These are phyloP conservation scores for Ogataea parapolymorpha DNA, from an alignment of 805 yeast genomes.

Conservation along the genomic window DNA sequence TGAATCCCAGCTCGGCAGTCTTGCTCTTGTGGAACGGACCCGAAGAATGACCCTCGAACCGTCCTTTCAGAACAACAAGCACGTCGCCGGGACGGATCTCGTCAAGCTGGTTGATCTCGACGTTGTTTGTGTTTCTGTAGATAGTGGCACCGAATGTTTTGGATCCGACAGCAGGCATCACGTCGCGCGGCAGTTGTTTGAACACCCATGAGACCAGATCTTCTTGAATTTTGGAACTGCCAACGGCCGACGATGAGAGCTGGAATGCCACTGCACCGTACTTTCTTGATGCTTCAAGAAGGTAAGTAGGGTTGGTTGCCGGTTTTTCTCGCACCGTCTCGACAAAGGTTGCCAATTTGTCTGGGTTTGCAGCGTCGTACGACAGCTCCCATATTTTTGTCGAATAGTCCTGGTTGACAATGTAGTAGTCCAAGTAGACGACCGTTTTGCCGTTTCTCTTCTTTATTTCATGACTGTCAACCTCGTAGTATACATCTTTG, in stretches of 20 bases:
- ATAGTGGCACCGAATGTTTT: conserved; percentile 73
- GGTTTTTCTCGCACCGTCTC: conserved; percentile 38
- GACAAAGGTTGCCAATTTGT: conserved; percentile 41
- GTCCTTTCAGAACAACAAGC: conserved; percentile 69
- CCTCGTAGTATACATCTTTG: conserved; percentile 56
- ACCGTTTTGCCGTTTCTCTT: conserved; percentile 56
- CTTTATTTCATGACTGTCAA: conserved; percentile 51
- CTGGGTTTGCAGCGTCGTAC: conserved; percentile 54
- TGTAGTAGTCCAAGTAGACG: conserved; percentile 61
- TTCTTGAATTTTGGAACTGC: conserved; percentile 30
- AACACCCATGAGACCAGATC: conserved; percentile 37
- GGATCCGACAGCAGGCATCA: conserved; percentile 48
- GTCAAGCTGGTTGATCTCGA: conserved; percentile 49
- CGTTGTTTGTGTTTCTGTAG: conserved; percentile 53
- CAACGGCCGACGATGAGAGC: conserved; percentile 39
- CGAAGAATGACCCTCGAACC: conserved; percentile 64
- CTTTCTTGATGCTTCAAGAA: conserved; percentile 46
- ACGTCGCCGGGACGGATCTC: conserved; percentile 83
- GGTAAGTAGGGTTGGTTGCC: conserved; percentile 38
- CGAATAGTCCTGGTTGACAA: conserved; percentile 70
- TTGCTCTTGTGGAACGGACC: conserved; percentile 26
- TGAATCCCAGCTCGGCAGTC: conserved; percentile 52
- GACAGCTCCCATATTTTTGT: conserved; percentile 58
- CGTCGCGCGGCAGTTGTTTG: conserved; percentile 35
- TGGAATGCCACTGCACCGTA: conserved; percentile 52